Percentiles rank a stretch among this genome's conserved stretches.
Evolutionary conservation across 202 grass and related monocot species (phyloP).

Genomic region (Bolboschoenoplectus hybrid): DNA sequence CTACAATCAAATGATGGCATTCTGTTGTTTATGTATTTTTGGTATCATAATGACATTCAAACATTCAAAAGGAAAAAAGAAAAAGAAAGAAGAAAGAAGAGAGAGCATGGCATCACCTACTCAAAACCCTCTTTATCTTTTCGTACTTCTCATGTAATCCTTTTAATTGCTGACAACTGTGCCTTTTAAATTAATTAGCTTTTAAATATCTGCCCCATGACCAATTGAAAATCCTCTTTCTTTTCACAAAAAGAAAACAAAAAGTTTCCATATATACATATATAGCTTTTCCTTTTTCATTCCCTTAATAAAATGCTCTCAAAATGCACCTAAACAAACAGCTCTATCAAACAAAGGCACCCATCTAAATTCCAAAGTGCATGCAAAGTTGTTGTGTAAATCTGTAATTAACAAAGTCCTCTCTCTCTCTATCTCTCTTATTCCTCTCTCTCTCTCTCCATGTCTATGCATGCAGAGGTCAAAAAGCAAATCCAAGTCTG

Average conservation of each 20-base stretch:
- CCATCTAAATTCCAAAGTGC: no score
- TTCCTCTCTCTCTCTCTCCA: no score
- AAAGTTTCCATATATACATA: background rate
- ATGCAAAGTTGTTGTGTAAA: no score
- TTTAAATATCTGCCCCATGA: background rate
- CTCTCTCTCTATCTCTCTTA: background rate
- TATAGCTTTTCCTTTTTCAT: background rate
- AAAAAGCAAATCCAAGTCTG: constrained; percentile 50
- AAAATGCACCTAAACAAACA: no score
- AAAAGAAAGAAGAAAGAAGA: background rate
- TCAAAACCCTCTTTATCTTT: background rate
- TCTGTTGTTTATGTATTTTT: background rate
- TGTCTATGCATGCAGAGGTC: constrained; percentile 35
- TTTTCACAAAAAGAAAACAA: constrained; percentile 1
- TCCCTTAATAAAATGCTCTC: background rate
- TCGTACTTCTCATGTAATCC: background rate
- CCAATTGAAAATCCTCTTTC: background rate
- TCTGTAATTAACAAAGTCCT: background rate
- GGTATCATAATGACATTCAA: constrained; percentile 1
- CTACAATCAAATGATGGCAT: no score
- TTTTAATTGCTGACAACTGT: background rate
- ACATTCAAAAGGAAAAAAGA: background rate
- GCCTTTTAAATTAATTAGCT: background rate
- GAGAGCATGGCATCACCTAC: background rate
- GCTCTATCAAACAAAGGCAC: no score